A percentile compares a stretch with the other conserved stretches of the same genome.
Evolutionary conservation across 495 filamentous ascomycete species (phyloP).

Genomic region (Penicillium robsamsonii): DNA sequence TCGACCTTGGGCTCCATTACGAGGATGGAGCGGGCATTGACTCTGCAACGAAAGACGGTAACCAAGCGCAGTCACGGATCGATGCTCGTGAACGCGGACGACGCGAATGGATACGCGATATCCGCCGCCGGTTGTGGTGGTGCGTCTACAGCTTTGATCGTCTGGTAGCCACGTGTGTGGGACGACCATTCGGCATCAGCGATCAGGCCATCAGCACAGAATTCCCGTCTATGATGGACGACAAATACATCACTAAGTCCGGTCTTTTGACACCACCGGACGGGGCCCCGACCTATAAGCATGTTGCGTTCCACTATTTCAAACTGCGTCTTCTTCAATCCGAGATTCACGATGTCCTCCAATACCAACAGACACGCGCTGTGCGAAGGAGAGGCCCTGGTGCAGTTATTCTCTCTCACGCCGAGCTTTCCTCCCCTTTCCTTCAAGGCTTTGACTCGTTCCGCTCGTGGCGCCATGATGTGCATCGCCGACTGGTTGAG

Average conservation of each 20-base stretch:
- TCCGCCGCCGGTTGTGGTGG: constrained; percentile 91
- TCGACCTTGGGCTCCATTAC: constrained; percentile 89
- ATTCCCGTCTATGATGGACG: constrained; percentile 84
- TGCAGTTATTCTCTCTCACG: constrained; percentile 70
- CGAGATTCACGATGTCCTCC: constrained; percentile 90
- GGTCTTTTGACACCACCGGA: constrained; percentile 62
- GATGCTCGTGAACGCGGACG: constrained; percentile 66
- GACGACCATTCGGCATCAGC: constrained; percentile 87
- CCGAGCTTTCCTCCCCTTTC: constrained; percentile 79
- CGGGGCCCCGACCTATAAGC: constrained; percentile 73
- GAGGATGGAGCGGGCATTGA: constrained; percentile 80
- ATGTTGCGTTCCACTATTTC: constrained; percentile 88
- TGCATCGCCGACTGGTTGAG: constrained; percentile 77
- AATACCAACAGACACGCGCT: constrained; percentile 75
- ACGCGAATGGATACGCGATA: constrained; percentile 81
- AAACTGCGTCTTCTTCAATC: constrained; percentile 88
- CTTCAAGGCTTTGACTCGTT: constrained; percentile 80
- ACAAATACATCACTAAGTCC: constrained; percentile 82
- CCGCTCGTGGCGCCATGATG: constrained; percentile 82
- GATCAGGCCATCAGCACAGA: constrained; percentile 94
- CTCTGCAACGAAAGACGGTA: constrained; percentile 35
- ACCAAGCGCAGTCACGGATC: constrained; percentile 34
- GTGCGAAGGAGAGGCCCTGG: constrained; percentile 48
- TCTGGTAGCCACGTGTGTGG: constrained; percentile 87
- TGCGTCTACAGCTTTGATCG: constrained; percentile 93